Evolutionary conservation across 345 rosid species (phyloP), one percentile per base, ranked within the genome.

Genomic region (Adansonia digitata): DNA sequence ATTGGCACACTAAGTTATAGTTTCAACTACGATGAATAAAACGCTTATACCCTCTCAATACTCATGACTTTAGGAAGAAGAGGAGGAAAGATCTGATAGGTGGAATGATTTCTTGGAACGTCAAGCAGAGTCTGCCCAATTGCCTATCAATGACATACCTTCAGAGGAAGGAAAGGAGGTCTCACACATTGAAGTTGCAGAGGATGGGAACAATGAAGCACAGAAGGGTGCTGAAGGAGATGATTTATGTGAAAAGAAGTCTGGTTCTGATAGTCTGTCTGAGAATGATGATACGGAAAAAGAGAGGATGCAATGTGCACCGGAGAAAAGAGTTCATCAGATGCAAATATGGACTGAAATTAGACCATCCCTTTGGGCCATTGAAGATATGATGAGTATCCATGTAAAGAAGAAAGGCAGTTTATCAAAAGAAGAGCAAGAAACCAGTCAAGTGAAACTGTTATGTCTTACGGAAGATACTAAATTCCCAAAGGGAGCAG

Each of bases 61-160:
- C 75, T 51, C 35, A 13, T 72, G 64, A 80, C 75, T 80, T 78
- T 84, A 96, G 99, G 99, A 93, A 78, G 99, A 96, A 85, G 99
- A 96, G 84, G 97, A 92, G 85, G 99, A 96, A 87, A 87, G 99
- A 83, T 96, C 99, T 66, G 97, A 91, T 73, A 89, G 97, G 80
- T 96, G 99, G 98, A 86, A 77, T 6, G 88, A 70, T 81, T 96
- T 96, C 89, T 80, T 96, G 86, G 92, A 86, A 80, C 84, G 81
- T 69, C 88, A 85, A 82, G 84, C 89, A 13, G 93, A 87, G 56
- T 79, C 85, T 70, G 78, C 85, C 52, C 79, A 86, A 75, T 78
- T 82, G 80, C 82, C 87, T 34, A 77, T 77, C 59, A 79, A 86
- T 52, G 84, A 73, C 39, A 73, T 80, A 40, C 69, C 87, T 71